Base-by-base conservation (phyloP, 2,329 filamentous ascomycete species). In the Penicillium thymicola region DNA sequence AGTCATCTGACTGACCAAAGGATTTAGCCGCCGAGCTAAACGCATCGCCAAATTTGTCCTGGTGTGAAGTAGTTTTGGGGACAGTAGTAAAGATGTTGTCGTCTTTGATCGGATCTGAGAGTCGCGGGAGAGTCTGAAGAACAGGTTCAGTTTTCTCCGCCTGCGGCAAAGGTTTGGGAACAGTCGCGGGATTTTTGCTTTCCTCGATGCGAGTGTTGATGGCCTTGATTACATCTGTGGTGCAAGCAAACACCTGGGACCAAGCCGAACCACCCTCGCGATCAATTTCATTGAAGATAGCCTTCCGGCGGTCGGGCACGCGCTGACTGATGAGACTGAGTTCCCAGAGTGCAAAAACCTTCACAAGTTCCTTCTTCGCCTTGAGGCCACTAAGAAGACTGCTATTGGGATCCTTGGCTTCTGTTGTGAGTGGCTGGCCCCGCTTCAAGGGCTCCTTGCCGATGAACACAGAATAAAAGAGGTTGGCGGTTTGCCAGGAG, bases 261-360 rank as follows among this genome's bases (percentile, higher is more conserved):
- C 91, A 96, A 63, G 89, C 87, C 0, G 90, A 83, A 0, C 89
- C 90, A 43, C 88, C 89, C 52, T 85, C 85, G 58, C 92, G 88
- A 64, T 96, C 90, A 59, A 96, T 89, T 65, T 97, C 93, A 56
- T 87, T 85, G 73, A 90, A 97, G 54, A 97, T 90, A 21, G 85
- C 84, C 72, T 88, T 89, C 51, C 93, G 85, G 34, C 92, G 86
- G n/a, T 85, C 81, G 16, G 87, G 81, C 60, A 89, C 92, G 52
- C 85, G 82, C 55, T 88, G 83, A 37, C 89, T 87, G 64, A 97
- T 96, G 54, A 90, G 81, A 30, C 86, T 85, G 28, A 97, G 79
- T 70, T 97, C 93, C 92, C 92, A 96, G 73, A 96, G 89, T 16
- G 93, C 92, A 72, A 95, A 96, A 0, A 85, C 83, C 82, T 85